phyloP scores from a whole-genome alignment of 805 yeast species.

The Wickerhamiella sergipiensis region DNA sequence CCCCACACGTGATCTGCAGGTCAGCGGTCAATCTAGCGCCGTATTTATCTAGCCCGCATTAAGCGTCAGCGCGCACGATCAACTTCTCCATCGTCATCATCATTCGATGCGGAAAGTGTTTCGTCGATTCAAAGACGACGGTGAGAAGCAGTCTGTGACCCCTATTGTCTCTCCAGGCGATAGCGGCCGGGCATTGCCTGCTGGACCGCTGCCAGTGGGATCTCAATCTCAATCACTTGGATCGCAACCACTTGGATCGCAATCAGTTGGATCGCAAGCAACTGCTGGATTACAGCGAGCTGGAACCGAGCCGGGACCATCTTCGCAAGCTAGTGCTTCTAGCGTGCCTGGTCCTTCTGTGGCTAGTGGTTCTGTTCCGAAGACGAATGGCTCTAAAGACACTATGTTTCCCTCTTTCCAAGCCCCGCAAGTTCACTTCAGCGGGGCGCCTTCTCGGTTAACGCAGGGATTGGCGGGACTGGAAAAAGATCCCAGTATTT shows the following conservation, averaged over 20 bases:
- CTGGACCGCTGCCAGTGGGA: no score
- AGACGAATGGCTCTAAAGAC: not conserved
- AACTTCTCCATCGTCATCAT: not conserved
- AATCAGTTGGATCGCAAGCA: no score
- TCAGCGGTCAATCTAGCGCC: not conserved
- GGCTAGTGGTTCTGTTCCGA: no score
- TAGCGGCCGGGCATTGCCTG: no score
- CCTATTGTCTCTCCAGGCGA: not conserved
- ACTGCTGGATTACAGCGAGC: no score
- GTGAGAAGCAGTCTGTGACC: not conserved
- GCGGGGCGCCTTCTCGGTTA: not conserved
- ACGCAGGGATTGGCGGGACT: not conserved
- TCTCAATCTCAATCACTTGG: no score
- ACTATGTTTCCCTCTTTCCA: not conserved
- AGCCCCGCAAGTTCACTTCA: not conserved
- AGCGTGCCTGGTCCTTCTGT: no score
- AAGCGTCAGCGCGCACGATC: not conserved
- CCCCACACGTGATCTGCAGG: not conserved
- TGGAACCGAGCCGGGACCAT: not conserved
- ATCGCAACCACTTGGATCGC: no score
- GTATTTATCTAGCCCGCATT: not conserved
- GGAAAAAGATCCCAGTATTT: not conserved
- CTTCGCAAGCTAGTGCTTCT: no score
- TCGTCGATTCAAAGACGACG: conserved; percentile 1
- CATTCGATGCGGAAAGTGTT: conserved; percentile 1